Percentiles rank a stretch among this genome's conserved stretches.
Conservation (phyloP, 805 yeast genomes). For the Candida arabinofermentans region DNA sequence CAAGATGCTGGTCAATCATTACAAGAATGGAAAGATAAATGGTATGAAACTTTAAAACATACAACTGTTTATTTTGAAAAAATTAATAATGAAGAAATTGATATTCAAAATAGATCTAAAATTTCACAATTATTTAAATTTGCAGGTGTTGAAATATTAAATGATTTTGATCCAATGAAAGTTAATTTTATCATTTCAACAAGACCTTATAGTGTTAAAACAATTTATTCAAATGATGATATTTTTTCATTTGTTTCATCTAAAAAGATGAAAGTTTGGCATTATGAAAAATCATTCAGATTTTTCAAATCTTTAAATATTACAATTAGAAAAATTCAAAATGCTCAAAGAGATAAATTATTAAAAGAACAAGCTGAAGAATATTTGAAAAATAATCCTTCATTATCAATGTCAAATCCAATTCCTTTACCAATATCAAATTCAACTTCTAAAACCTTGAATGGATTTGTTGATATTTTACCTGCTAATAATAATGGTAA, state of each 20-base stretch:
- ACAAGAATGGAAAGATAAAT: slow-evolving; percentile 46
- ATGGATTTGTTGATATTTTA: slow-evolving; percentile 15
- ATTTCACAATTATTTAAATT: slow-evolving; percentile 42
- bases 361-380: slow-evolving; percentile 1
- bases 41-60: slow-evolving; percentile 47
- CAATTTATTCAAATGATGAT: slow-evolving; percentile 39
- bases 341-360: slow-evolving; percentile 20
- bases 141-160: slow-evolving; percentile 45
- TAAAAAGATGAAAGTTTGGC: slow-evolving; percentile 55
- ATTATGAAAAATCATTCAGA: slow-evolving; percentile 52
- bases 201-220: slow-evolving; percentile 36
- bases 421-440: slow-evolving; percentile 4
- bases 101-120: slow-evolving; percentile 35
- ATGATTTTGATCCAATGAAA: slow-evolving; percentile 39
- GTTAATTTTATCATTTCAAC: slow-evolving; percentile 47
- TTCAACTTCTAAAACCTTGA: slow-evolving; percentile 3
- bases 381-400: neutral
- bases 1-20: slow-evolving; percentile 40
- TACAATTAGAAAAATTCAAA: slow-evolving; percentile 33
- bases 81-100: slow-evolving; percentile 31
- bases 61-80: slow-evolving; percentile 49
- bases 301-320: slow-evolving; percentile 49
- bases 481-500: too few relatives aligned
- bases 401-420: neutral
- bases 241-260: slow-evolving; percentile 43